A percentile compares a stretch with the other conserved stretches of the same genome.
phyloP scores from a whole-genome alignment of 345 rosid genomes.

The Cardiospermum halicacabum region DNA sequence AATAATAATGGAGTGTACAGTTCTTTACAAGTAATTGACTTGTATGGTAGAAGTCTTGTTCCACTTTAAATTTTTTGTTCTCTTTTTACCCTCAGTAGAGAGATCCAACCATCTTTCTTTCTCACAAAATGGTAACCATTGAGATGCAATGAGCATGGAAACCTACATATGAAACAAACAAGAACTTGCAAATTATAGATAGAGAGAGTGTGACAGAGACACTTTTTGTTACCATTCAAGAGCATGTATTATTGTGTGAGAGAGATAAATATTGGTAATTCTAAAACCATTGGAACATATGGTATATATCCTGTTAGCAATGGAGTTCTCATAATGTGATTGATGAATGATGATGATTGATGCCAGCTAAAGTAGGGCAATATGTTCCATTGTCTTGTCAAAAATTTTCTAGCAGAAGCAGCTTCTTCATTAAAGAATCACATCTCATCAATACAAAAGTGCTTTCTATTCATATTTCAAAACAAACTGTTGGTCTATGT shows the following conservation, averaged over 20 bases:
- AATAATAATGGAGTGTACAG: constrained; percentile 15
- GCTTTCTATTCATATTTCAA: not conserved
- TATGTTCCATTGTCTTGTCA: not conserved
- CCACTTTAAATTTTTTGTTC: not conserved
- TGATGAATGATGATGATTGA: not conserved
- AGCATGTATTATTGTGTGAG: not conserved
- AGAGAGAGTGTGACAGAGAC: not conserved
- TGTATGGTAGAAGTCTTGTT: constrained; percentile 6
- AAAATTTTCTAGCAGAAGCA: not conserved
- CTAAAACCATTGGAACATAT: too few species aligned
- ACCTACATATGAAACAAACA: not conserved
- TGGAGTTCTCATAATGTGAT: too few species aligned
- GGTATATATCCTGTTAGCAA: too few species aligned
- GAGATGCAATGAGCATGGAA: not conserved
- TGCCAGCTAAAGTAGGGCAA: constrained; percentile 13
- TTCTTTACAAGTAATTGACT: constrained; percentile 18
- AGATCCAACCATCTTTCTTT: not conserved
- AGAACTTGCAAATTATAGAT: not conserved
- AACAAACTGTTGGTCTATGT: not conserved
- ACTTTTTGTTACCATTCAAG: not conserved
- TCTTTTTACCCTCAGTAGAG: not conserved
- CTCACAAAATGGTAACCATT: not conserved
- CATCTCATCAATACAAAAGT: not conserved
- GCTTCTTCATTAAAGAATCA: not conserved
- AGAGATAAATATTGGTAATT: too few species aligned